Conservation (phyloP, 2,329 filamentous ascomycete genomes). For the Claviceps fusiformis region DNA sequence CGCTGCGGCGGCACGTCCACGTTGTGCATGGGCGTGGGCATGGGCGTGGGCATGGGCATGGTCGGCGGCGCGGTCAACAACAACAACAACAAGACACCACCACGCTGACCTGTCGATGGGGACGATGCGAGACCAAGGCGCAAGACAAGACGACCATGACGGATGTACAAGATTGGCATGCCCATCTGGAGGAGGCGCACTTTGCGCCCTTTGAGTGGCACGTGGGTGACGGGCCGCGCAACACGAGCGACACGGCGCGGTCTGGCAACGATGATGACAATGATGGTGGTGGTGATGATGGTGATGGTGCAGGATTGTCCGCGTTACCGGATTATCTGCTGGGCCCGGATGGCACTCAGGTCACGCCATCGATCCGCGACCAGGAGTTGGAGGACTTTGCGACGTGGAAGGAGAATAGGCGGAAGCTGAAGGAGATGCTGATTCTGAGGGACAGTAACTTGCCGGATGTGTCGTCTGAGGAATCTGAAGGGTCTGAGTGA, state of each 20-base stretch:
- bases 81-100: too few species aligned
- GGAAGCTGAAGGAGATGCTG: slow-evolving; percentile 30
- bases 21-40: slow-evolving; percentile 37
- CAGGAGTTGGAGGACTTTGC: slow-evolving; percentile 36
- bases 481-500: not conserved
- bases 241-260: slow-evolving; percentile 15
- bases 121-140: slow-evolving; percentile 13
- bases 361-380: slow-evolving; percentile 42
- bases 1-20: slow-evolving; percentile 38
- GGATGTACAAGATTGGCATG: slow-evolving; percentile 22
- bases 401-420: slow-evolving; percentile 30
- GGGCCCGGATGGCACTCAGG: slow-evolving; percentile 37
- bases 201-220: slow-evolving; percentile 42
- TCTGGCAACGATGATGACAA: not conserved
- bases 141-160: not conserved
- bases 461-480: slow-evolving; percentile 10
- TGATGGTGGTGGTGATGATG: too few species aligned
- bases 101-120: slow-evolving; percentile 17
- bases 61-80: not conserved
- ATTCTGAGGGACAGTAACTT: slow-evolving; percentile 32
- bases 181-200: slow-evolving; percentile 41
- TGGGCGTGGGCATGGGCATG: slow-evolving; percentile 7
- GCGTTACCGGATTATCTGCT: slow-evolving; percentile 35
- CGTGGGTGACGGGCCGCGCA: slow-evolving; percentile 43
- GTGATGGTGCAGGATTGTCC: not conserved